These are phyloP conservation scores for Pseudogymnoascus sp. DNA, from an alignment of 2,329 filamentous ascomycete species.

Conservation along the genomic window DNA sequence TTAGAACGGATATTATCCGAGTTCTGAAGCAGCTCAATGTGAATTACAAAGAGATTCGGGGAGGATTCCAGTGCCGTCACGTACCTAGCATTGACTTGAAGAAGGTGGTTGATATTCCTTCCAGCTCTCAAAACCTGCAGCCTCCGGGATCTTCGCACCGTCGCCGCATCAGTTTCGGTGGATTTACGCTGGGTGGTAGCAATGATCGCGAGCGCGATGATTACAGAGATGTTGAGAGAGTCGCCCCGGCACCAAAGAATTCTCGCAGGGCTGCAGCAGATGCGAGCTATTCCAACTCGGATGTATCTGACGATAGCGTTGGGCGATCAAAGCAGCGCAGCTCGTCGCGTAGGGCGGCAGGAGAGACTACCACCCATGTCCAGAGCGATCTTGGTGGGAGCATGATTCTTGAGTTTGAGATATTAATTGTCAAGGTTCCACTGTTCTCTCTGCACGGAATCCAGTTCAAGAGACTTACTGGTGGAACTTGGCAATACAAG, in stretches of 20 bases:
- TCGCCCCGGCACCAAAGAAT: conserved; percentile 42
- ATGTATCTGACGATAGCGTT: conserved; percentile 71
- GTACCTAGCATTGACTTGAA: conserved; percentile 82
- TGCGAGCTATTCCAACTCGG: conserved; percentile 77
- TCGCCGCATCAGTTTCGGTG: conserved; percentile 78
- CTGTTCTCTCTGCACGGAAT: conserved; percentile 88
- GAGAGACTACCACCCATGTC: conserved; percentile 86
- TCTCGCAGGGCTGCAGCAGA: conserved; percentile 44
- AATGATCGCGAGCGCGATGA: conserved; percentile 65
- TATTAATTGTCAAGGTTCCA: conserved; percentile 95
- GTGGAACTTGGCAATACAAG: conserved; percentile 98
- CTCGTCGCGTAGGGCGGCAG: conserved; percentile 54
- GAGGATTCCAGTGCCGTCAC: conserved; percentile 85
- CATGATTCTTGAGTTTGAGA: conserved; percentile 84
- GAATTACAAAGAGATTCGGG: conserved; percentile 86
- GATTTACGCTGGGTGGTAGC: conserved; percentile 47
- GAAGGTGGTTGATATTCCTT: conserved; percentile 55
- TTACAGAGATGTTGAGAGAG: conserved; percentile 51
- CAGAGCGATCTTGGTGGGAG: conserved; percentile 81
- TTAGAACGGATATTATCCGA: conserved; percentile 81
- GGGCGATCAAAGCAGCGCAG: conserved; percentile 44
- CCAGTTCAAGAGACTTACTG: conserved; percentile 93
- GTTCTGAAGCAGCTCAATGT: conserved; percentile 82
- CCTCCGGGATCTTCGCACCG: conserved; percentile 48
- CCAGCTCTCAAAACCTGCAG: conserved; percentile 38